Percentiles rank a stretch among this genome's conserved stretches.
Conservation (phyloP, 2,329 filamentous ascomycete genomes). For the Sporothrix sp. region DNA sequence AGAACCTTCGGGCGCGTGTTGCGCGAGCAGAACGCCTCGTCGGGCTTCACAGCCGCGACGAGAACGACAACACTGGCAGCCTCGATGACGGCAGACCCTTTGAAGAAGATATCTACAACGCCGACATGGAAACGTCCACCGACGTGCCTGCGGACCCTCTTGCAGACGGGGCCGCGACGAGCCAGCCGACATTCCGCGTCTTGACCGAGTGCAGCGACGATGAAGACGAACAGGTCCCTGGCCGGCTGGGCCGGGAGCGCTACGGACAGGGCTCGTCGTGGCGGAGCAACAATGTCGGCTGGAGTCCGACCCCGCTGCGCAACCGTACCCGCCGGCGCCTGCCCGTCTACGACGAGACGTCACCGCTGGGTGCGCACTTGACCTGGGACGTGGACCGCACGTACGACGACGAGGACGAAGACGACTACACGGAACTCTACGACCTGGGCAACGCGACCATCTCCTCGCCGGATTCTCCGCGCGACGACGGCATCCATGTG, state of each 20-base stretch:
- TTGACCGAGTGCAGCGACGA: slow-evolving; percentile 53
- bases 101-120: slow-evolving; percentile 32
- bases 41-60: not conserved
- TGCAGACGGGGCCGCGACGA: slow-evolving; percentile 29
- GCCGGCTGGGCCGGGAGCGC: not conserved
- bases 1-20: not conserved
- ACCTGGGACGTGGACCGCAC: slow-evolving; percentile 5
- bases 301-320: slow-evolving; percentile 13
- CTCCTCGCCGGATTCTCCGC: slow-evolving; percentile 7
- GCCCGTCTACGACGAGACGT: slow-evolving; percentile 2
- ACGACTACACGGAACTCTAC: slow-evolving; percentile 14
- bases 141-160: too few relatives aligned
- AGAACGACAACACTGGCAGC: not conserved
- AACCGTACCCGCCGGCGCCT: slow-evolving; percentile 1
- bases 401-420: slow-evolving; percentile 5
- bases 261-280: not conserved
- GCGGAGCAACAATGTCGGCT: slow-evolving; percentile 4
- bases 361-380: not conserved
- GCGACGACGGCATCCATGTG: not conserved
- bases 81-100: slow-evolving; percentile 22
- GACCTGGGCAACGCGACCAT: slow-evolving; percentile 6
- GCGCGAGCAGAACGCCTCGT: not conserved
- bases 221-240: slow-evolving; percentile 34
- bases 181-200: slow-evolving; percentile 39
- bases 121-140: slow-evolving; percentile 50